These are phyloP conservation scores for Sparassis latifolia DNA, from an alignment of 1,284 basidiomycete genomes.

Conservation along the genomic window DNA sequence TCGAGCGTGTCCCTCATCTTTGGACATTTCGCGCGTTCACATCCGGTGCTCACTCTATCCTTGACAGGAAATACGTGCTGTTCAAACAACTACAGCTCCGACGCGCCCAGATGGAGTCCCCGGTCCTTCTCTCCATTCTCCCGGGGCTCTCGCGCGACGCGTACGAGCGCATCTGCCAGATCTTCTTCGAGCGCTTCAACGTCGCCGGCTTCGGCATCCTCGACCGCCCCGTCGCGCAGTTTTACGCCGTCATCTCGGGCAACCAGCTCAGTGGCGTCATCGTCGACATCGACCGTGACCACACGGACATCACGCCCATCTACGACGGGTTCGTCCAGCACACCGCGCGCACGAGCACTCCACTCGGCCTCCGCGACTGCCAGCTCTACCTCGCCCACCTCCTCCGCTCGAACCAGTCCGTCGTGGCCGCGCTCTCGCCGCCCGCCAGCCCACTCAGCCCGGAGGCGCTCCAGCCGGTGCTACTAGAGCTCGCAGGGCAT, in stretches of 20 bases:
- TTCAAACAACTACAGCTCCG: slow-evolving; percentile 74
- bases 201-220: slow-evolving; percentile 81
- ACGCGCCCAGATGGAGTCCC: slow-evolving; percentile 83
- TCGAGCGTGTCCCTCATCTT: not conserved
- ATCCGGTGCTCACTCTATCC: too few relatives aligned
- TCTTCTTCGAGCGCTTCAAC: slow-evolving; percentile 97
- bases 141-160: slow-evolving; percentile 67
- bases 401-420: slow-evolving; percentile 56
- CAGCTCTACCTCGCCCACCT: slow-evolving; percentile 70
- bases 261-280: slow-evolving; percentile 76
- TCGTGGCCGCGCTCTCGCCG: slow-evolving; percentile 59
- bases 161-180: slow-evolving; percentile 74
- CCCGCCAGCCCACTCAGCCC: slow-evolving; percentile 36
- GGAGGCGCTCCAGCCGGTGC: slow-evolving; percentile 38
- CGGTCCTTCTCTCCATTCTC: slow-evolving; percentile 71
- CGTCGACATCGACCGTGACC: slow-evolving; percentile 77
- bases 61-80: slow-evolving; percentile 77
- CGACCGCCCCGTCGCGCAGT: slow-evolving; percentile 79
- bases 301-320: slow-evolving; percentile 75
- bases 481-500: slow-evolving; percentile 54
- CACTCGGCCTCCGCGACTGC: slow-evolving; percentile 72
- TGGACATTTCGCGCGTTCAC: too few relatives aligned
- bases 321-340: slow-evolving; percentile 72
- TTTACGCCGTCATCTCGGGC: slow-evolving; percentile 61
- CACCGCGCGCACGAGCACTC: slow-evolving; percentile 50